Conservation (phyloP, 805 yeast species). For the Lipomyces starkeyi region DNA sequence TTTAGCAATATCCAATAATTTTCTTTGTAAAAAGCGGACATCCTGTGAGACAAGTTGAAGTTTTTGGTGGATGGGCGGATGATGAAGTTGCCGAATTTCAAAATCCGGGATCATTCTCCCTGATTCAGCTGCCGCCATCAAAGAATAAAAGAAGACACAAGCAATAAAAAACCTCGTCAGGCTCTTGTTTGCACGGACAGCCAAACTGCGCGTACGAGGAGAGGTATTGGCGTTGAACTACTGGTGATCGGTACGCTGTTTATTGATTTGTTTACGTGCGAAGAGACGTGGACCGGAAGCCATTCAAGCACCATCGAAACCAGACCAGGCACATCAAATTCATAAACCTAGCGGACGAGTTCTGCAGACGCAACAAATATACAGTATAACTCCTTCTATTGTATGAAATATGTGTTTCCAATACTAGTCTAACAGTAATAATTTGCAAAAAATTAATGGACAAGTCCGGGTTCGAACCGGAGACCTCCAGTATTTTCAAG, state of each 20-base stretch:
- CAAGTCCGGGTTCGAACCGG: conserved; percentile 44
- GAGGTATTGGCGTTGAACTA: not conserved
- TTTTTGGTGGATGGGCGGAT: conserved; percentile 37
- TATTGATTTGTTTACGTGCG: not conserved
- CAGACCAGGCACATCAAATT: too few species aligned
- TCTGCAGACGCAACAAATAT: too few species aligned
- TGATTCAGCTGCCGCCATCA: conserved; percentile 19
- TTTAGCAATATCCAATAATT: conserved; percentile 51
- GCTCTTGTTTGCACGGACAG: not conserved
- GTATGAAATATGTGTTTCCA: too few species aligned
- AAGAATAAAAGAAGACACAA: not conserved
- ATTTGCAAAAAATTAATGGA: conserved; percentile 28
- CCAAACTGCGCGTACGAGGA: not conserved
- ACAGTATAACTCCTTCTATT: too few species aligned
- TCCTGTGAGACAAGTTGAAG: conserved; percentile 48
- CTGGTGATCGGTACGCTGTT: not conserved
- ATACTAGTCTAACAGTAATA: not conserved
- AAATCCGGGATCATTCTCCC: conserved; percentile 32
- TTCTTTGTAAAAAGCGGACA: conserved; percentile 54
- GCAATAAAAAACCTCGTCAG: not conserved
- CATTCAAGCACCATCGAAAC: too few species aligned
- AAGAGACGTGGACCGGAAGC: not conserved
- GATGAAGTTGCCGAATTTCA: conserved; percentile 34
- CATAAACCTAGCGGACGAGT: too few species aligned
- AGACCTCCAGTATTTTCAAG: conserved; percentile 38